Evolutionary conservation across 2,329 filamentous ascomycete genomes (phyloP).

Genomic region (Colletotrichum liriopes): DNA sequence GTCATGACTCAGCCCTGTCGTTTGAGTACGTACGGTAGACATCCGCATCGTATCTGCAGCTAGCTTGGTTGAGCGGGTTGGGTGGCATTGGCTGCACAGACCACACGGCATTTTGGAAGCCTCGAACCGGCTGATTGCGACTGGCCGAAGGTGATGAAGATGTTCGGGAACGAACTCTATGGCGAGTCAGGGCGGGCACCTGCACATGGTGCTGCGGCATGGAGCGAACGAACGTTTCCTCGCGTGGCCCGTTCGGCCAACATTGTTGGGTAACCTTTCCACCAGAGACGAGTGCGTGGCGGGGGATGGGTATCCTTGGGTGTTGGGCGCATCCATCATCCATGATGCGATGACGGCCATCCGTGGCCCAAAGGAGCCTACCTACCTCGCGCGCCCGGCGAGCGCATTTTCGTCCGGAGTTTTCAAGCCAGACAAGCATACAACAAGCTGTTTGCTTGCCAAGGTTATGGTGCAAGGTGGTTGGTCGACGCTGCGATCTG

Average conservation of each 20-base stretch:
- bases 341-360: slow-evolving; percentile 9
- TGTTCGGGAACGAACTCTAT: slow-evolving; percentile 36
- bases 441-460: slow-evolving; percentile 18
- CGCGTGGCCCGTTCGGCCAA: slow-evolving; percentile 20
- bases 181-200: slow-evolving; percentile 35
- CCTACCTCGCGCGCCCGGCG: neutral
- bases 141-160: slow-evolving; percentile 38
- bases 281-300: neutral
- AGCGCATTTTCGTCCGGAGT: slow-evolving; percentile 10
- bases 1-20: slow-evolving; percentile 41
- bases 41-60: slow-evolving; percentile 8
- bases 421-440: slow-evolving; percentile 3
- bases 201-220: slow-evolving; percentile 1
- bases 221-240: slow-evolving; percentile 32
- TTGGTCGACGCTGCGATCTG: slow-evolving; percentile 24
- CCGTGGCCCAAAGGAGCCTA: neutral
- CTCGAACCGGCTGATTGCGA: slow-evolving; percentile 39
- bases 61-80: neutral
- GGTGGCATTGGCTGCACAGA: slow-evolving; percentile 30
- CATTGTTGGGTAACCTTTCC: slow-evolving; percentile 1
- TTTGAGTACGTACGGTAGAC: slow-evolving; percentile 19
- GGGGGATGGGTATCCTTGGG: neutral
- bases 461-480: slow-evolving; percentile 8
- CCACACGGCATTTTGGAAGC: slow-evolving; percentile 36
- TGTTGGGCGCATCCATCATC: slow-evolving; percentile 7